Percentiles rank a stretch among this genome's conserved stretches.
Conservation (phyloP, 148 eudicot species). For the Diospyros kaki region DNA sequence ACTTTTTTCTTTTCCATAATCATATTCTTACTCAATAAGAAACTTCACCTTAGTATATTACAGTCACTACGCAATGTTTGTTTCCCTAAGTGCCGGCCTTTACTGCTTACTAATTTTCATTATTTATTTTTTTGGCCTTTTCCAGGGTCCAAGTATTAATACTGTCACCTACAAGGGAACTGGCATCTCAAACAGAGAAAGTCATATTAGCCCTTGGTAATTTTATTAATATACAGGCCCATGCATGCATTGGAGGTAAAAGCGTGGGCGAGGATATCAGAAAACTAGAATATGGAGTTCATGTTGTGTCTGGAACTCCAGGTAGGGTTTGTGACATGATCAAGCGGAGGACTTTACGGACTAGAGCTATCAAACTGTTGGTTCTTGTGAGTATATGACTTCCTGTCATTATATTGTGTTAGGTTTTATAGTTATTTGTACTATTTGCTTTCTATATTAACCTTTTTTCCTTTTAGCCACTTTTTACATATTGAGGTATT, state of each 20-base stretch:
- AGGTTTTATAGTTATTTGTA: not conserved
- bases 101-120: no score
- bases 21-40: no score
- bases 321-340: conserved; percentile 98
- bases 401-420: not conserved
- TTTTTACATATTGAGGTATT: conserved; percentile 1
- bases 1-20: no score
- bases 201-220: conserved; percentile 75
- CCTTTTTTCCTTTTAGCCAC: not conserved
- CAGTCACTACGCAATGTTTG: no score
- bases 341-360: conserved; percentile 80
- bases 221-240: conserved; percentile 73
- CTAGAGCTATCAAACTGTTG: conserved; percentile 73
- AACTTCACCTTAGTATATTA: no score
- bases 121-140: not conserved
- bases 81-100: no score
- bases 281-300: conserved; percentile 85
- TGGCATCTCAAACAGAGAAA: conserved; percentile 87
- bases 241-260: conserved; percentile 95
- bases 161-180: conserved; percentile 87
- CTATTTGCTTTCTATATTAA: conserved; percentile 1
- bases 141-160: conserved; percentile 86
- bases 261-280: conserved; percentile 95
- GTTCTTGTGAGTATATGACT: conserved; percentile 59
- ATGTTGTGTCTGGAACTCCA: conserved; percentile 95